phyloP scores from a whole-genome alignment of 2,329 filamentous ascomycete genomes.

The Nigrospora osmanthi region DNA sequence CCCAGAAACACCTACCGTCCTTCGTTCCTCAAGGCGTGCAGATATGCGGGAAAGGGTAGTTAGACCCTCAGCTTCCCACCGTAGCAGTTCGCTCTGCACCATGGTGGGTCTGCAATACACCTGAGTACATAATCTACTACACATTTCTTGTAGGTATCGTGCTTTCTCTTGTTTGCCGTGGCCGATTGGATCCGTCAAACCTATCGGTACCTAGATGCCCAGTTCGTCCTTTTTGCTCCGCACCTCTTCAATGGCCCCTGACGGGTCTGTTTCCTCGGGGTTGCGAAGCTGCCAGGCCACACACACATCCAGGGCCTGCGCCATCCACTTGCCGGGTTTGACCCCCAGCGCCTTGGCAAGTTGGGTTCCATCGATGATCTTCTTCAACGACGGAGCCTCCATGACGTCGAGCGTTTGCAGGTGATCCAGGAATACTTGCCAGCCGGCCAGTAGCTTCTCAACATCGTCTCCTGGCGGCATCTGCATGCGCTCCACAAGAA shows the following conservation, averaged over 20 bases:
- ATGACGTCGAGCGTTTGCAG: slow-evolving; percentile 46
- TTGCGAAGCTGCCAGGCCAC: slow-evolving; percentile 86
- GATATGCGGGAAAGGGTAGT: no score
- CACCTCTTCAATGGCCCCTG: slow-evolving; percentile 54
- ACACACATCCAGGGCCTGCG: slow-evolving; percentile 67
- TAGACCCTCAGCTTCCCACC: no score
- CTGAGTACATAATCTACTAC: no score
- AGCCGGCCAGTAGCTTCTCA: slow-evolving; percentile 36
- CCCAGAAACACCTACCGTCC: no score
- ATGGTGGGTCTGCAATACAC: no score
- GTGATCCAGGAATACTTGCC: slow-evolving; percentile 50
- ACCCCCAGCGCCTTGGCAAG: slow-evolving; percentile 60
- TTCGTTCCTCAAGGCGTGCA: no score
- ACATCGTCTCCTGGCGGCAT: slow-evolving; percentile 11
- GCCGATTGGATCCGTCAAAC: not conserved
- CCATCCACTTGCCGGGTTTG: slow-evolving; percentile 81
- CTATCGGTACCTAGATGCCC: slow-evolving; percentile 25
- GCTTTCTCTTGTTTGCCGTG: no score
- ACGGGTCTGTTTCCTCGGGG: slow-evolving; percentile 53
- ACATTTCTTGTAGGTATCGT: no score
- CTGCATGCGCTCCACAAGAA: slow-evolving; percentile 55
- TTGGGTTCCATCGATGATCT: slow-evolving; percentile 66
- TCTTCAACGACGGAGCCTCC: slow-evolving; percentile 49
- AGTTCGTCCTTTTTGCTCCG: slow-evolving; percentile 42
- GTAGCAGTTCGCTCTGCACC: no score